Percentiles rank a stretch among this genome's conserved stretches.
These are phyloP conservation scores for Camelina neglecta DNA, from an alignment of 345 rosid genomes.

Conservation along the genomic window DNA sequence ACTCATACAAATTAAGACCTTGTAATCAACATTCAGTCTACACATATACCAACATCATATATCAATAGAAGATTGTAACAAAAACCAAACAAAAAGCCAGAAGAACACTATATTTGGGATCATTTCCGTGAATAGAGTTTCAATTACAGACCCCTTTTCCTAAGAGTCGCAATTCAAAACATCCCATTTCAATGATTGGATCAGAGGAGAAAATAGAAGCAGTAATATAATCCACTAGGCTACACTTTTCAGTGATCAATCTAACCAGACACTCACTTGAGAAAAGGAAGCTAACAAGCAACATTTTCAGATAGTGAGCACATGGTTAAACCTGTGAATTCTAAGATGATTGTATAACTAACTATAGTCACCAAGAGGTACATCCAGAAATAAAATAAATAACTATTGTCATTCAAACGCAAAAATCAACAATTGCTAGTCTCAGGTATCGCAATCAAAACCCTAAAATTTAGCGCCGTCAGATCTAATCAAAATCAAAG, in stretches of 20 bases:
- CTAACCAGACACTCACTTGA: slow-evolving; percentile 3
- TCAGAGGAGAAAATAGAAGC: slow-evolving; percentile 5
- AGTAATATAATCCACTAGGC: background rate
- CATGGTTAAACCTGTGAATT: slow-evolving; percentile 9
- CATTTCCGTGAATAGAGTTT: slow-evolving; percentile 5
- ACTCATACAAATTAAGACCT: background rate
- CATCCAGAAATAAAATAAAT: background rate
- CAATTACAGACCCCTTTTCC: background rate
- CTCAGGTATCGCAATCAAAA: slow-evolving; percentile 8
- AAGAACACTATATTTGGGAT: slow-evolving; percentile 7
- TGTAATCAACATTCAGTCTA: background rate
- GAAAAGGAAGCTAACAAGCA: slow-evolving; percentile 16
- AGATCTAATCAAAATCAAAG: slow-evolving; percentile 38
- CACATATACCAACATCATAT: background rate
- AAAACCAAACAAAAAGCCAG: background rate
- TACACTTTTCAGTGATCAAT: background rate
- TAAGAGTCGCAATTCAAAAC: background rate
- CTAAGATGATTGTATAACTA: background rate
- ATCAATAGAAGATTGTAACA: background rate
- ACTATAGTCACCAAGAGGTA: background rate
- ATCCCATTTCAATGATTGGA: background rate
- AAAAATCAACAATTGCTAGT: background rate
- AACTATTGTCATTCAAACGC: background rate
- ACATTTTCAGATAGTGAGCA: slow-evolving; percentile 18
- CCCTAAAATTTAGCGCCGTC: slow-evolving; percentile 27